Conservation (phyloP, 148 eudicot genomes). For the Heliosperma pusillum region DNA sequence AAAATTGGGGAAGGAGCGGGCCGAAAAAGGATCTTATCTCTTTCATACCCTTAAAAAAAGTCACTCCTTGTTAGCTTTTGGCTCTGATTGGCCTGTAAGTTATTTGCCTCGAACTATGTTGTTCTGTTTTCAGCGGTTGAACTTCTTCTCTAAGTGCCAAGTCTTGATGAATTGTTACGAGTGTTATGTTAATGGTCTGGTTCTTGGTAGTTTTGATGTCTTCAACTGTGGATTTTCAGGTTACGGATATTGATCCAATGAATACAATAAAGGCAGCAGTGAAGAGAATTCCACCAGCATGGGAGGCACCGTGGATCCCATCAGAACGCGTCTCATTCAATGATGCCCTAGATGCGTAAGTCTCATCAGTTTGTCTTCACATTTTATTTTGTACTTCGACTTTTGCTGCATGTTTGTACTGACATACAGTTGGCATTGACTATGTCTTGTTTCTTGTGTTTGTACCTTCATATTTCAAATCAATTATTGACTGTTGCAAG, state of each 20-base stretch:
- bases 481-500: not conserved
- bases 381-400: not conserved
- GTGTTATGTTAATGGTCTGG: not conserved
- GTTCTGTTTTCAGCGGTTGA: not conserved
- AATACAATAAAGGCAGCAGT: conserved; percentile 72
- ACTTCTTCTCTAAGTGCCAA: not conserved
- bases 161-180: not conserved
- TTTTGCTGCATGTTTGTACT: not conserved
- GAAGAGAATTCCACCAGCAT: conserved; percentile 63
- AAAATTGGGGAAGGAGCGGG: conserved; percentile 80
- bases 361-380: conserved; percentile 8
- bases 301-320: conserved; percentile 78
- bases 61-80: conserved; percentile 70
- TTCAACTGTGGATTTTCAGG: conserved; percentile 36
- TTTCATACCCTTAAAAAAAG: conserved; percentile 57
- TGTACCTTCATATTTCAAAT: not conserved
- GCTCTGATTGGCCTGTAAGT: conserved; percentile 99
- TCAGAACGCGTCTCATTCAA: conserved; percentile 60
- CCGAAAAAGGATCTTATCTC: conserved; percentile 72
- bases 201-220: not conserved
- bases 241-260: conserved; percentile 85
- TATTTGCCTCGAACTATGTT: not conserved
- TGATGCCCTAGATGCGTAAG: conserved; percentile 88
- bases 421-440: not conserved
- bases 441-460: not conserved